Percentiles rank a stretch among this genome's conserved stretches.
Evolutionary conservation across 1,139 yeast species (phyloP).

Genomic region (Pichia sp.): DNA sequence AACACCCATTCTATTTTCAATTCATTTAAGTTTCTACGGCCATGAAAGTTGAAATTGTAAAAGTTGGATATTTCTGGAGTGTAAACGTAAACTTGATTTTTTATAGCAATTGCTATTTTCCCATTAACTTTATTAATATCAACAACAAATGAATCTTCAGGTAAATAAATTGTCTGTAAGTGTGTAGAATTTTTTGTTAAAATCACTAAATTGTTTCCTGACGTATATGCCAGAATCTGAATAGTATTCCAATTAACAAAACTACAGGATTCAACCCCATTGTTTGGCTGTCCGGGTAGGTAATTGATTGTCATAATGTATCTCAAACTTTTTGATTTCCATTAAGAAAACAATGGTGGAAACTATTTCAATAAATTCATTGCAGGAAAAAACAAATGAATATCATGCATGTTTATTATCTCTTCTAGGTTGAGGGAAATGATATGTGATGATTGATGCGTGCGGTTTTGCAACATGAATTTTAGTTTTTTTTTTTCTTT

Average conservation of each 20-base stretch:
- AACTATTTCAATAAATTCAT: too few species aligned
- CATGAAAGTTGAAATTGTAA: conserved; percentile 28
- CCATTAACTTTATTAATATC: conserved; percentile 59
- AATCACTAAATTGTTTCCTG: conserved; percentile 81
- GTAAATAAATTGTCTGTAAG: conserved; percentile 73
- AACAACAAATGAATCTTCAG: conserved; percentile 59
- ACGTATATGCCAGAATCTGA: conserved; percentile 67
- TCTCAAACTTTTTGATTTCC: too few species aligned
- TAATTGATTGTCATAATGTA: conserved; percentile 33
- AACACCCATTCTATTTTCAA: conserved; percentile 40
- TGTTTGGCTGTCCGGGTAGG: conserved; percentile 82
- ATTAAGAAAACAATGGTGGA: too few species aligned
- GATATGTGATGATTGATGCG: too few species aligned
- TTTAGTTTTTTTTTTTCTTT: background rate
- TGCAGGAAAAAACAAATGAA: too few species aligned
- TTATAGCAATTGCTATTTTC: conserved; percentile 43
- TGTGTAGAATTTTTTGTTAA: conserved; percentile 44
- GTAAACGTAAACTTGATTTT: conserved; percentile 33
- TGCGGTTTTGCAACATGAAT: too few species aligned
- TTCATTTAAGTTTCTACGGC: conserved; percentile 27
- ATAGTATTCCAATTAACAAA: conserved; percentile 66
- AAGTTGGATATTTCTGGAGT: conserved; percentile 38
- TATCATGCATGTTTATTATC: too few species aligned
- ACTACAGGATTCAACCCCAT: conserved; percentile 47
- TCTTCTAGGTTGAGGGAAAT: too few species aligned